These are phyloP conservation scores for Rosa persica DNA, from an alignment of 306 rosid genomes.

Conservation along the genomic window DNA sequence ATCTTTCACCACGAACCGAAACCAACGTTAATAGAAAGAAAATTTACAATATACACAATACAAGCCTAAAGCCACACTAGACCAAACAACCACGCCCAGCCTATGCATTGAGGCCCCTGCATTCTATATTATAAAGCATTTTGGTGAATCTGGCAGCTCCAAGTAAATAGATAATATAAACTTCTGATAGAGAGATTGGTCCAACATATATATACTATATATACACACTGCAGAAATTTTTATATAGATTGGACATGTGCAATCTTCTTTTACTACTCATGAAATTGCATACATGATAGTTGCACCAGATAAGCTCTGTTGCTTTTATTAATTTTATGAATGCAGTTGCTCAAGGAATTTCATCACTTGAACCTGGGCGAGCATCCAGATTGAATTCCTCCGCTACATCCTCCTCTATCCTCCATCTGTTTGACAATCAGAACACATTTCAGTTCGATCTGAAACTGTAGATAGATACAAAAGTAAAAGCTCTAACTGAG, in stretches of 20 bases:
- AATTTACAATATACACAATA: neutral
- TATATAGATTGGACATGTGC: neutral
- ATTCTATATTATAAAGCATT: neutral
- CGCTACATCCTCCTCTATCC: constrained; percentile 50
- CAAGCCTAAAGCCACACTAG: neutral
- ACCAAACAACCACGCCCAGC: neutral
- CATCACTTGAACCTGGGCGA: constrained; percentile 61
- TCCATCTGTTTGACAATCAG: constrained; percentile 42
- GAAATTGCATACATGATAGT: neutral
- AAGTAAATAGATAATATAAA: neutral
- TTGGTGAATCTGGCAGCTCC: neutral
- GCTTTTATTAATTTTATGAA: constrained; percentile 23
- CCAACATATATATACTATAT: neutral
- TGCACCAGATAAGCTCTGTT: constrained; percentile 24
- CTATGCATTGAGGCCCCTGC: neutral
- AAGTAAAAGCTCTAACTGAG: constrained; percentile 14
- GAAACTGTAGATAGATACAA: constrained; percentile 1
- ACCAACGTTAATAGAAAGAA: neutral
- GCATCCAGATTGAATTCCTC: constrained; percentile 64
- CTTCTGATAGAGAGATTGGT: neutral
- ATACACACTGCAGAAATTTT: neutral
- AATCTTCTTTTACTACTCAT: neutral
- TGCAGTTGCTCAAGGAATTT: constrained; percentile 48
- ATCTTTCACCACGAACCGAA: too few relatives aligned
- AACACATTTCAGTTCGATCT: constrained; percentile 6